These are phyloP conservation scores for Panaeolus papilionaceus DNA, from an alignment of 768 basidiomycete genomes.

Conservation along the genomic window DNA sequence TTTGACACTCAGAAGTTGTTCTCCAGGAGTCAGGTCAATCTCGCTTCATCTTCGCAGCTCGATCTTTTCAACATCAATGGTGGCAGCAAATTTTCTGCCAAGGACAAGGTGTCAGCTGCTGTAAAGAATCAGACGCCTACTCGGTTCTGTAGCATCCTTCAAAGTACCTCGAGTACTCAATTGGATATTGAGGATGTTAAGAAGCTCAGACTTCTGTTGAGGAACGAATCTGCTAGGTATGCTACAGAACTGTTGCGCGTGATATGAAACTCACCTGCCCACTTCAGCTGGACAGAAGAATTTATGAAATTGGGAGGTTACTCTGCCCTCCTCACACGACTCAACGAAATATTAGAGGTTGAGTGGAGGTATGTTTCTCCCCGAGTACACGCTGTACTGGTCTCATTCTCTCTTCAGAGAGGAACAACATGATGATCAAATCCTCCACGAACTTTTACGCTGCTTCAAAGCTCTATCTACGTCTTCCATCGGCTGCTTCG, in stretches of 20 bases:
- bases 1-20: conserved; percentile 59
- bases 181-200: conserved; percentile 89
- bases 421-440: conserved; percentile 97
- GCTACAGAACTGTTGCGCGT: conserved; percentile 15
- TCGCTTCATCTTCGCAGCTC: conserved; percentile 48
- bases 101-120: conserved; percentile 39
- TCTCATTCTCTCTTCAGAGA: conserved; percentile 58
- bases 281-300: conserved; percentile 82
- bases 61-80: conserved; percentile 44
- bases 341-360: conserved; percentile 92
- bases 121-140: conserved; percentile 64
- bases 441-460: conserved; percentile 89
- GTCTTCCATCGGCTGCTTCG: conserved; percentile 86
- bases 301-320: conserved; percentile 90
- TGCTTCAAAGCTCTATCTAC: conserved; percentile 96
- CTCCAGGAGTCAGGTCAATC: conserved; percentile 58
- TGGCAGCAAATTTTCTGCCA: conserved; percentile 57
- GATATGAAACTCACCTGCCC: conserved; percentile 5
- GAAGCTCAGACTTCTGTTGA: conserved; percentile 82
- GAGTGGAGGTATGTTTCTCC: conserved; percentile 84
- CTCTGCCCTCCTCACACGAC: conserved; percentile 75
- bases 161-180: conserved; percentile 69
- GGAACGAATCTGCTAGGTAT: conserved; percentile 92
- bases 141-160: conserved; percentile 71
- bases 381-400: background rate